Evolutionary conservation across 2,329 filamentous ascomycete species (phyloP).

Genomic region (Aplosporella prunicola): DNA sequence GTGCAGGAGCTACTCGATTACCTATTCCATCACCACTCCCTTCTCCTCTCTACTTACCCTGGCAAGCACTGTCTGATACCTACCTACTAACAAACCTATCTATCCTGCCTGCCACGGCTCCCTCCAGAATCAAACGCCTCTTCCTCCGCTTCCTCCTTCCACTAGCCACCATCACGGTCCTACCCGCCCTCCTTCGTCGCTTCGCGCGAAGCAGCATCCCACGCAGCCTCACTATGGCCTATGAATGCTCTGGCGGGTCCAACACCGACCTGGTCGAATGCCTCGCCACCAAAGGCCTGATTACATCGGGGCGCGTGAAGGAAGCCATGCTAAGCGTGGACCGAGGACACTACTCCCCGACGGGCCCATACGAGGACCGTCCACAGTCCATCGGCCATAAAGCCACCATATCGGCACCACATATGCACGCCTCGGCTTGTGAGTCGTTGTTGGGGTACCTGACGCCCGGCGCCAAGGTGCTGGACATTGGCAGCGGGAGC

Average conservation of each 20-base stretch:
- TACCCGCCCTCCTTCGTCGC: background rate
- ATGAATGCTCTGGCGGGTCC: constrained; percentile 67
- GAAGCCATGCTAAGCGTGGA: constrained; percentile 78
- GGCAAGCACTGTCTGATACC: no score
- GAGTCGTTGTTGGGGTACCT: constrained; percentile 53
- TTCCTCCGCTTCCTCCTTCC: background rate
- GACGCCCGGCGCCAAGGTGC: constrained; percentile 39
- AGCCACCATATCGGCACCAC: constrained; percentile 63
- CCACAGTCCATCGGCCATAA: constrained; percentile 58
- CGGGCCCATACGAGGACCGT: constrained; percentile 61
- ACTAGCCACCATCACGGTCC: background rate
- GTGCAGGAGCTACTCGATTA: no score
- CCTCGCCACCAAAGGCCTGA: constrained; percentile 60
- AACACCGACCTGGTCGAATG: constrained; percentile 74
- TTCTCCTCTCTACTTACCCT: no score
- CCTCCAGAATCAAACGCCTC: no score
- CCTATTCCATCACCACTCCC: no score
- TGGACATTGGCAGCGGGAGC: constrained; percentile 41
- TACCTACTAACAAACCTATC: no score
- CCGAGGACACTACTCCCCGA: constrained; percentile 71
- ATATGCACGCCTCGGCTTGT: constrained; percentile 61
- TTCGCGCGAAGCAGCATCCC: constrained; percentile 1
- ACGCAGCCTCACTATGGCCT: constrained; percentile 61
- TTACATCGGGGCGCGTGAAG: constrained; percentile 61
- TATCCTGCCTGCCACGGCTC: no score